phyloP scores from a whole-genome alignment of 768 basidiomycete genomes.

The Pholiota conissans region DNA sequence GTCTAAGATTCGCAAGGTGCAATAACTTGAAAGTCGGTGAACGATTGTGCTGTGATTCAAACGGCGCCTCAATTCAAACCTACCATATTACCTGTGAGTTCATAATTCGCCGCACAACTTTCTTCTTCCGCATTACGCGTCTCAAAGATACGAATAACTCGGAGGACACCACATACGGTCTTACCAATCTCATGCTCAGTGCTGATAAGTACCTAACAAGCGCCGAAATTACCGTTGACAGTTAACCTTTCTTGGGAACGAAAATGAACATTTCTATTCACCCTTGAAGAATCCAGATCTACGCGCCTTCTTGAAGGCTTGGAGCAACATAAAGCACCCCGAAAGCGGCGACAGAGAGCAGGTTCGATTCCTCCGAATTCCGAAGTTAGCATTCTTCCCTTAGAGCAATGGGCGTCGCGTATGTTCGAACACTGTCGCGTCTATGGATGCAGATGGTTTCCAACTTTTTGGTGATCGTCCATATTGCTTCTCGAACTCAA shows the following conservation, averaged over 20 bases:
- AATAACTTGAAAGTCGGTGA: too few relatives aligned
- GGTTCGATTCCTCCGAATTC: constrained; percentile 6
- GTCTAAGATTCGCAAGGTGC: too few relatives aligned
- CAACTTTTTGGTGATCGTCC: neutral
- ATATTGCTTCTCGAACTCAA: neutral
- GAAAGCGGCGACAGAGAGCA: neutral
- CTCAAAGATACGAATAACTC: neutral
- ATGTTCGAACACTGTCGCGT: neutral
- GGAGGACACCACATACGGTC: neutral
- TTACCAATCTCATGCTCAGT: neutral
- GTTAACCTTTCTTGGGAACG: neutral
- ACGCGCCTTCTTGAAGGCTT: neutral
- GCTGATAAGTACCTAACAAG: neutral
- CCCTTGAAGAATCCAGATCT: neutral
- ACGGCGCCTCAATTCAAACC: neutral
- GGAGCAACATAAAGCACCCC: neutral
- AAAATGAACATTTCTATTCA: neutral
- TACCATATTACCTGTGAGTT: too few relatives aligned
- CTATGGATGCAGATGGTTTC: neutral
- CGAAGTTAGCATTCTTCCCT: neutral
- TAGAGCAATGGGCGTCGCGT: neutral
- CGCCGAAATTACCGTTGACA: neutral
- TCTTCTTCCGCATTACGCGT: neutral
- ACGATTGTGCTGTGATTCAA: neutral
- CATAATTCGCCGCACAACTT: too few relatives aligned